Evolutionary conservation across 1,139 yeast genomes (phyloP).

Genomic region (Debaryomyces coudertii): DNA sequence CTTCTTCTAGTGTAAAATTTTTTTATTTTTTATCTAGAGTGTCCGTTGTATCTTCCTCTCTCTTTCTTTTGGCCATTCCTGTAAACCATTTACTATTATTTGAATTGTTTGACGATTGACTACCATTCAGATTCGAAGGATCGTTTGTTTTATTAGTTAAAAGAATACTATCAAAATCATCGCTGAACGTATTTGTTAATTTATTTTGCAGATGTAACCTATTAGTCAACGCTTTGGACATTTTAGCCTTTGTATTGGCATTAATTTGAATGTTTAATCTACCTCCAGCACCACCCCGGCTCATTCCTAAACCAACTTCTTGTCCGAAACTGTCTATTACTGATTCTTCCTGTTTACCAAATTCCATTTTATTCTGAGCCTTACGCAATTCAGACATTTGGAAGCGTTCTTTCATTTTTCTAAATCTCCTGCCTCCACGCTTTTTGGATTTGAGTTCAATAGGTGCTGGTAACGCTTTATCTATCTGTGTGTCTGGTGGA

Average conservation of each 20-base stretch:
- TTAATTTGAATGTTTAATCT: conserved; percentile 39
- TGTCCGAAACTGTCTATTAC: conserved; percentile 71
- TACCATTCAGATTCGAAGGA: not conserved
- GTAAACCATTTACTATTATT: conserved; percentile 24
- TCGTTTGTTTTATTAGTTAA: conserved; percentile 12
- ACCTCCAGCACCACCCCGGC: conserved; percentile 38
- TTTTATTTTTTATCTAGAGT: conserved; percentile 5
- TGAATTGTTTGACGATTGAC: conserved; percentile 1
- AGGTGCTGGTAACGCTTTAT: conserved; percentile 85
- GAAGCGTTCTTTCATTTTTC: conserved; percentile 81
- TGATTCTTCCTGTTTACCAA: conserved; percentile 73
- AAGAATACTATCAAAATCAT: conserved; percentile 20
- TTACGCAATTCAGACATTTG: conserved; percentile 79
- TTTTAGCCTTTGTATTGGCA: conserved; percentile 50
- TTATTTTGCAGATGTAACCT: conserved; percentile 35
- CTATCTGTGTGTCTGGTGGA: conserved; percentile 72
- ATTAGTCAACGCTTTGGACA: conserved; percentile 56
- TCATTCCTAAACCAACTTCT: conserved; percentile 82
- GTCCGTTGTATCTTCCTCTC: not conserved
- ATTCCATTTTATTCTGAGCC: conserved; percentile 83
- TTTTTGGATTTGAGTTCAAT: conserved; percentile 75
- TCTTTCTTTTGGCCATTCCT: conserved; percentile 24
- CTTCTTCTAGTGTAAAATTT: not conserved
- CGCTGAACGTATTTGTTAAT: conserved; percentile 19
- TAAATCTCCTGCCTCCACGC: conserved; percentile 81